Evolutionary conservation across 177 flowering plant genomes (phyloP), one percentile per base, ranked within the genome.

Genomic region (Vitis hybrid): DNA sequence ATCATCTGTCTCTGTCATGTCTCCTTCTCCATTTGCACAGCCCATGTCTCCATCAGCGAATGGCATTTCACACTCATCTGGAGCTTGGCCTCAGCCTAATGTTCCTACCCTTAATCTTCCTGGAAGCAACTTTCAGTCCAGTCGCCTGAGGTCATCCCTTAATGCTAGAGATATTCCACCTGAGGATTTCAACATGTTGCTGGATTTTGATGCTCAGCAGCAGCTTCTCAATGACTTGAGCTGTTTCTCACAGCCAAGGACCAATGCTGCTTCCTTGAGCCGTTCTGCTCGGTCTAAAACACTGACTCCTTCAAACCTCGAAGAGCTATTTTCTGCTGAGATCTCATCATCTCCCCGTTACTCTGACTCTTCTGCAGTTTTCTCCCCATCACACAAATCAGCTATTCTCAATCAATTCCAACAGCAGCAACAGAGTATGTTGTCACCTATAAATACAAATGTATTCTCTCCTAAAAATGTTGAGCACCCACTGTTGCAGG

Each of bases 31-130:
- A 7, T 83, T 83, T 55, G 67, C 75, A 27, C 86, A 69, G n/a
- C 71, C 81, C 54, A 79, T 85, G 83, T 84, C 86, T 15, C 88
- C 86, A 27, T 79, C 85, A 2, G 72, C 74, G 2, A 82, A 79
- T 77, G 76, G 82, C 12, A 71, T 73, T 46, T 77, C 78, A 35
- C 82, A 75, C 58, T 74, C 85, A 49, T 66, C 82, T 18, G 24
- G 49, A n/a, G 75, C 79, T 57, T 87, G 88, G 88, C 84, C 87
- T 11, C 90, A 80, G 61, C 86, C 76, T 66, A 82, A 80, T 69
- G 80, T 84, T 8, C 90, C 90, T 6, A 69, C 84, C 14, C 81
- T 85, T 62, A 79, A 83, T 65, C 86, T 87, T 9, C 88, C 87
- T 11, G 90, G 87, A 51, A 81, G 83, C 78, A 84, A 78, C 61